phyloP scores from a whole-genome alignment of 352 stramenopile genomes.

The Phytophthora brassicae region DNA sequence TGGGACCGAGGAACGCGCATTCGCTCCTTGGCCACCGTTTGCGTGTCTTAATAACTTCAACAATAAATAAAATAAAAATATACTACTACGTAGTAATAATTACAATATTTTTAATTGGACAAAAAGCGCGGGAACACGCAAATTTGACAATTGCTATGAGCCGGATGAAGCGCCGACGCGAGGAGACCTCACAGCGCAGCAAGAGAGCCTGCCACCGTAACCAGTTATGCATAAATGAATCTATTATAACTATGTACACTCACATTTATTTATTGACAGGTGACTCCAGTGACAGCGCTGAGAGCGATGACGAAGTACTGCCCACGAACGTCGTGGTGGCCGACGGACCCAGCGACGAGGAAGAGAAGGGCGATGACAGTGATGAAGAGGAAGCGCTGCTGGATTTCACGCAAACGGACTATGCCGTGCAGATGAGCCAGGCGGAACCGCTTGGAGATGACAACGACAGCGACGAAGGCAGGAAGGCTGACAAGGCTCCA shows the following conservation, averaged over 20 bases:
- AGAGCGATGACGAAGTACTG: conserved; percentile 33
- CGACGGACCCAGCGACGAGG: conserved; percentile 19
- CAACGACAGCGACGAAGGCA: conserved; percentile 30
- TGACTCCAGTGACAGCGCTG: conserved; percentile 34
- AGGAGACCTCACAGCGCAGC: conserved; percentile 28
- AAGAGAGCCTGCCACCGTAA: conserved; percentile 44
- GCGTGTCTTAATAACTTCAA: no score
- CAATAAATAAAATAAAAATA: no score
- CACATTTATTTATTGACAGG: conserved; percentile 7
- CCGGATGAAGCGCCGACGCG: conserved; percentile 45
- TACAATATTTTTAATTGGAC: no score
- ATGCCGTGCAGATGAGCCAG: conserved; percentile 58
- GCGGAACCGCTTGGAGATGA: conserved; percentile 25
- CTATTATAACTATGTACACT: not conserved
- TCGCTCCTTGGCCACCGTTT: conserved; percentile 15
- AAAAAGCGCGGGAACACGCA: conserved; percentile 20
- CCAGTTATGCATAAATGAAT: not conserved
- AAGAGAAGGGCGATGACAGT: conserved; percentile 41
- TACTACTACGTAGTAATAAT: no score
- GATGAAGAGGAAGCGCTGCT: conserved; percentile 54
- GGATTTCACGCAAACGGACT: conserved; percentile 84
- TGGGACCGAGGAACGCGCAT: conserved; percentile 25
- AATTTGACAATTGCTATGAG: conserved; percentile 1
- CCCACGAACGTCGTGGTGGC: conserved; percentile 32
- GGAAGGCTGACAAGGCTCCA: conserved; percentile 38